Base-by-base conservation (phyloP, 164 flowering plant species). In the Macadamia tetraphylla region DNA sequence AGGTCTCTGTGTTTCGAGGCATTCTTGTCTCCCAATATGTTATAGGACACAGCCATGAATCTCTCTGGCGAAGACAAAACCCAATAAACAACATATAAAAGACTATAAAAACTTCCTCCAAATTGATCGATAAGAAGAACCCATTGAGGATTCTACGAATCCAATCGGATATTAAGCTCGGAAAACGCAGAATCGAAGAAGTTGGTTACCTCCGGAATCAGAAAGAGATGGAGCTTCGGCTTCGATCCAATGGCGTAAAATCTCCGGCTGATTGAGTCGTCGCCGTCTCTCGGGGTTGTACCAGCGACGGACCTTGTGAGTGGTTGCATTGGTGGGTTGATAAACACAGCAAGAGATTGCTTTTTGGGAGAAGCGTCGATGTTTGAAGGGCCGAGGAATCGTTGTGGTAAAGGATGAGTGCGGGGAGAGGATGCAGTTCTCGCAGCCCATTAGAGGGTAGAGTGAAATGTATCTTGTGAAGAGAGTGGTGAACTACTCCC, bases 1-100 rank as follows among this genome's bases (percentile, higher is more conserved):
- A 85, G 29, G 68, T 79, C 84, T 68, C 74, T 73, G 71, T 85
- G 87, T 14, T 79, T 76, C 1, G 67, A 74, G 61, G 85, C 83
- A 80, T 85, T 83, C 60, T 66, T 71, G 29, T 83, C 83, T 12
- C 72, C 87, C 82, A 83, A 75, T 65, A 83, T 81, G 71, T 85
- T 85, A 71, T 85, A 83, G n/a, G 89, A 83, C 8, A 74, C 87
- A 64, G 80, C 75, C 3, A 49, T 76, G 58, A 85, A 69, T 76
- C 73, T 81, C 18, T 80, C 87, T 82, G 76, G 10, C 61, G 56
- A 52, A 17, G 60, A 60, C 35, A 61, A 49, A 10, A 29, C 32
- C 31, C 49, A 10, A 32, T 9, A 31, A 32, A 10, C 35, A 10
- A 58, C 1, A 29, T 44, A 8, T 6, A 17, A 8, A 60, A 30